These are phyloP conservation scores for Neurospora sp. DNA, from an alignment of 2,329 filamentous ascomycete species.

Conservation along the genomic window DNA sequence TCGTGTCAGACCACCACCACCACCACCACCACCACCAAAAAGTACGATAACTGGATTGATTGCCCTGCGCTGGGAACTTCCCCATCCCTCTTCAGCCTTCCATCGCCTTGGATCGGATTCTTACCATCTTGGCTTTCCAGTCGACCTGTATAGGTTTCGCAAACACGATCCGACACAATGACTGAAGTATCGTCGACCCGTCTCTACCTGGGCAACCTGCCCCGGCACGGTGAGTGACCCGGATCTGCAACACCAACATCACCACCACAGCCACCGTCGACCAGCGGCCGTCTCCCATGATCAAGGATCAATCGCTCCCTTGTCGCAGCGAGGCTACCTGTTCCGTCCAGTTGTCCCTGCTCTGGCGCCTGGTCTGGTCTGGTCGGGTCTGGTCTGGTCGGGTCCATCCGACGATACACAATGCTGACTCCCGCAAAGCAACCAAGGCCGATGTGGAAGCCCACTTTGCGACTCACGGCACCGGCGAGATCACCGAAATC, in stretches of 20 bases:
- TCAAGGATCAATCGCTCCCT: not conserved
- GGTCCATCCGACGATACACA: not conserved
- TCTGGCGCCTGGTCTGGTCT: not conserved
- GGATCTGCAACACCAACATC: not conserved
- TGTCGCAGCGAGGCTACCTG: not conserved
- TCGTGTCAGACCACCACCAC: not conserved
- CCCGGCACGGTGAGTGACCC: conserved; percentile 69
- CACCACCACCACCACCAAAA: not conserved
- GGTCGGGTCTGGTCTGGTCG: not conserved
- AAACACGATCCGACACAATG: conserved; percentile 39
- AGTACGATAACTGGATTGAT: not conserved
- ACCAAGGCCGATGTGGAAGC: conserved; percentile 95
- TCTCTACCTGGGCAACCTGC: conserved; percentile 96
- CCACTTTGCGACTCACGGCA: conserved; percentile 92
- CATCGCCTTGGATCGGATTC: conserved; percentile 1
- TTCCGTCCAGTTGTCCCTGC: not conserved
- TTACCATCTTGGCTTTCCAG: not conserved
- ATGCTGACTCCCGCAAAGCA: conserved; percentile 50
- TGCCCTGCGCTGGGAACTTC: not conserved
- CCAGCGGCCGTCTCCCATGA: not conserved
- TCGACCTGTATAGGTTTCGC: not conserved
- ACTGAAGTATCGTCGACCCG: conserved; percentile 88
- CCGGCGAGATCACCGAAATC: conserved; percentile 95
- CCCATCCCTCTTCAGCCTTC: not conserved
- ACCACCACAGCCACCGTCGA: not conserved